Conservation (phyloP, 805 yeast genomes). For the Monosporozyma aerobia region DNA sequence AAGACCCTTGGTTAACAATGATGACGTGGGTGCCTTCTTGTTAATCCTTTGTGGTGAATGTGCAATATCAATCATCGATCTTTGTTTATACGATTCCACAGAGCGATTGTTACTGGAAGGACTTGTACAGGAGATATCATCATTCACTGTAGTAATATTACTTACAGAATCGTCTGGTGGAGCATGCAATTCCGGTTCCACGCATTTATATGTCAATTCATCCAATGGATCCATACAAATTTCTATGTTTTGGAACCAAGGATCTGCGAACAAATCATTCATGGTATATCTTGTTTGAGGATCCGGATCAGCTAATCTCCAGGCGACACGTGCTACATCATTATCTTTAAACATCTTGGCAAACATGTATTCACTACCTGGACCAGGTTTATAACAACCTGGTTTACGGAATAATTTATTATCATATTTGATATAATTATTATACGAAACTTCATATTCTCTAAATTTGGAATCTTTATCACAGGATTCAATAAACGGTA, state of each 20-base stretch:
- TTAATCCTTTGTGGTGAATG: slow-evolving; percentile 7
- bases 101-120: background rate
- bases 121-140: background rate
- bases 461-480: slow-evolving; percentile 41
- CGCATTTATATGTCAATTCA: slow-evolving; percentile 4
- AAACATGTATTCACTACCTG: slow-evolving; percentile 64
- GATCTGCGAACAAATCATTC: slow-evolving; percentile 46
- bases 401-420: slow-evolving; percentile 41
- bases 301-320: slow-evolving; percentile 66
- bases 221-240: slow-evolving; percentile 36
- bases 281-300: slow-evolving; percentile 45
- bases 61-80: slow-evolving; percentile 23
- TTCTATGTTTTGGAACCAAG: slow-evolving; percentile 53
- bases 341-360: slow-evolving; percentile 51
- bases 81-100: slow-evolving; percentile 4
- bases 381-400: slow-evolving; percentile 44
- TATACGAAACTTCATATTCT: slow-evolving; percentile 45
- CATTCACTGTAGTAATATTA: background rate
- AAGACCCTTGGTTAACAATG: background rate
- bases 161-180: background rate
- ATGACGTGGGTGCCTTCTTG: background rate
- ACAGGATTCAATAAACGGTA: slow-evolving; percentile 51
- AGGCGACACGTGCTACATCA: slow-evolving; percentile 59
- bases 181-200: slow-evolving; percentile 1
- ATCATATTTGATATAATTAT: slow-evolving; percentile 27